phyloP scores from a whole-genome alignment of 257 asterid genomes.

The Solanum stenotomum region DNA sequence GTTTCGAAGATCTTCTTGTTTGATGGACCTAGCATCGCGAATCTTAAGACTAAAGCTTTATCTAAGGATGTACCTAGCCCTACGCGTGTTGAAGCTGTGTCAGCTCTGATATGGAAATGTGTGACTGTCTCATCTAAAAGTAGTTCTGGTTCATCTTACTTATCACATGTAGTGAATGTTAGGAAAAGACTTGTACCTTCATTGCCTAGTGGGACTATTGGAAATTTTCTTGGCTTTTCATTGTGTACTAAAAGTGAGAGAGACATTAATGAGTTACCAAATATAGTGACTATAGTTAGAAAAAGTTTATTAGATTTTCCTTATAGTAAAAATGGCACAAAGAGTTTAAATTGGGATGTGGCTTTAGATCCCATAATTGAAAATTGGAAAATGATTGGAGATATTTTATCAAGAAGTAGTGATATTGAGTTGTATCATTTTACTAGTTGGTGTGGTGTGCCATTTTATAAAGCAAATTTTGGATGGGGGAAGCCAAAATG shows the following conservation, averaged over 20 bases:
- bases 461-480: not conserved
- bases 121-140: not conserved
- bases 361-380: not conserved
- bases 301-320: not conserved
- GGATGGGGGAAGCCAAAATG: not conserved
- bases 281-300: not conserved
- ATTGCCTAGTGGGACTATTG: not conserved
- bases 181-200: not conserved
- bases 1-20: not conserved
- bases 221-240: not conserved
- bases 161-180: not conserved
- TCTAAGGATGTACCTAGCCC: not conserved
- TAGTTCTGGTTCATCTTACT: not conserved
- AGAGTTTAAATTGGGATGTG: not conserved
- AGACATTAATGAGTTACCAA: not conserved
- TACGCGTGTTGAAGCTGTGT: not conserved
- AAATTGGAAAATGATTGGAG: not conserved
- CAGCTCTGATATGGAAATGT: not conserved
- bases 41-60: not conserved
- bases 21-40: not conserved
- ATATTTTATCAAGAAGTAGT: not conserved
- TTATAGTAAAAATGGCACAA: not conserved
- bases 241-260: not conserved
- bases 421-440: not conserved
- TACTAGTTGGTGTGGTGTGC: not conserved